Conservation (phyloP, 495 filamentous ascomycete species). For the Glonium stellatum region DNA sequence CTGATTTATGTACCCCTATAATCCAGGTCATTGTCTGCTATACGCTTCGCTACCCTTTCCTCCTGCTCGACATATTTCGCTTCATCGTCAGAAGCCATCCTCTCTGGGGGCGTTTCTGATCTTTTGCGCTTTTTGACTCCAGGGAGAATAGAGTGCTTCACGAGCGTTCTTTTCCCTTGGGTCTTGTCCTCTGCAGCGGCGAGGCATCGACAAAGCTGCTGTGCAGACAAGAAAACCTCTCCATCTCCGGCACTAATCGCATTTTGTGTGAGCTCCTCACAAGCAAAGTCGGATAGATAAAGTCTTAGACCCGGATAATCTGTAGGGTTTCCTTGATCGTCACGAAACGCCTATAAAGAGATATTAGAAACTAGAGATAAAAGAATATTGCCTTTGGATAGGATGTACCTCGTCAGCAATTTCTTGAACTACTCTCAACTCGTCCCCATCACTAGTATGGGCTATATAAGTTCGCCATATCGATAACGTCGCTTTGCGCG, state of each 20-base stretch:
- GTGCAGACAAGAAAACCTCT: too few relatives aligned
- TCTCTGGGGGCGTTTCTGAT: constrained; percentile 8
- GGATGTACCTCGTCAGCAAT: constrained; percentile 16
- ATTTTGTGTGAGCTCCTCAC: constrained; percentile 14
- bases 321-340: constrained; percentile 24
- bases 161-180: too few relatives aligned
- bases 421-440: constrained; percentile 21
- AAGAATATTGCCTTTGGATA: constrained; percentile 5
- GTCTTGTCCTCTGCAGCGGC: too few relatives aligned
- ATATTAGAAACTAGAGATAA: constrained; percentile 6
- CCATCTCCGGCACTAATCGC: too few relatives aligned
- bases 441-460: constrained; percentile 16
- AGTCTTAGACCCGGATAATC: constrained; percentile 24
- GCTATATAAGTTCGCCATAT: constrained; percentile 14
- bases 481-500: constrained; percentile 20
- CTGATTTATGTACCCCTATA: too few relatives aligned
- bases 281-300: constrained; percentile 20
- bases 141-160: constrained; percentile 8
- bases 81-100: constrained; percentile 8
- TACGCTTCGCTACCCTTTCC: too few relatives aligned
- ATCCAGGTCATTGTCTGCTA: constrained; percentile 7
- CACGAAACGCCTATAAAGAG: constrained; percentile 20
- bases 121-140: constrained; percentile 9
- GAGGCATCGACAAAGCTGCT: too few relatives aligned
- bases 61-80: constrained; percentile 7